Evolutionary conservation across 1,139 yeast species (phyloP).

Genomic region (Candida sanyaensis): DNA sequence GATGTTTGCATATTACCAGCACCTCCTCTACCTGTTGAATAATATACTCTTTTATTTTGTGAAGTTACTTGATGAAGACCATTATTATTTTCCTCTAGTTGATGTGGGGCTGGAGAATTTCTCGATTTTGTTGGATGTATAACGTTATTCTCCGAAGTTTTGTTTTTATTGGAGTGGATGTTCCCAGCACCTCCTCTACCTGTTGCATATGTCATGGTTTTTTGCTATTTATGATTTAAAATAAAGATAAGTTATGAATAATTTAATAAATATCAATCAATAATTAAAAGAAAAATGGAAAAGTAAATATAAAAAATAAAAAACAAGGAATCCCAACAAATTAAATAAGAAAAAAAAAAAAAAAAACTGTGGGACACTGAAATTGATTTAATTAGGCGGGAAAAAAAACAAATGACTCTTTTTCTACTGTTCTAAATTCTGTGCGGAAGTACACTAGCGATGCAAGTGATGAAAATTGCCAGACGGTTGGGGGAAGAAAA

Average conservation of each 20-base stretch:
- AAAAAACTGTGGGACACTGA: background rate
- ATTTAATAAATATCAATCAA: background rate
- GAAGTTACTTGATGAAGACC: constrained; percentile 8
- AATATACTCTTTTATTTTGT: constrained; percentile 33
- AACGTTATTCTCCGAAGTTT: constrained; percentile 21
- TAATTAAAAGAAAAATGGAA: background rate
- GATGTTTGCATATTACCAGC: constrained; percentile 68
- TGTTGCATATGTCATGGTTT: constrained; percentile 14
- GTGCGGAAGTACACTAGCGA: background rate
- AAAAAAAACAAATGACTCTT: background rate
- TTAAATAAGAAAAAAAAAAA: background rate
- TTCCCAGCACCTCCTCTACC: constrained; percentile 48
- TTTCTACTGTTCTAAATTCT: background rate
- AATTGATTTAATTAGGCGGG: background rate
- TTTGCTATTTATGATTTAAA: no score
- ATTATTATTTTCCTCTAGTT: constrained; percentile 1
- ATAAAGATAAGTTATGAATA: background rate
- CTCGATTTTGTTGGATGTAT: constrained; percentile 13
- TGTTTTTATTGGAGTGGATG: constrained; percentile 23
- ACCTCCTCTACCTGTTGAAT: constrained; percentile 81
- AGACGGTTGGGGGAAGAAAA: background rate
- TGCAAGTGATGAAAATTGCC: background rate
- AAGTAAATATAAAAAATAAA: background rate
- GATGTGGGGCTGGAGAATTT: constrained; percentile 7
- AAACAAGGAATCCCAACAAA: background rate